Conservation (phyloP, 352 stramenopile species). For the Globisporangium middletonii region DNA sequence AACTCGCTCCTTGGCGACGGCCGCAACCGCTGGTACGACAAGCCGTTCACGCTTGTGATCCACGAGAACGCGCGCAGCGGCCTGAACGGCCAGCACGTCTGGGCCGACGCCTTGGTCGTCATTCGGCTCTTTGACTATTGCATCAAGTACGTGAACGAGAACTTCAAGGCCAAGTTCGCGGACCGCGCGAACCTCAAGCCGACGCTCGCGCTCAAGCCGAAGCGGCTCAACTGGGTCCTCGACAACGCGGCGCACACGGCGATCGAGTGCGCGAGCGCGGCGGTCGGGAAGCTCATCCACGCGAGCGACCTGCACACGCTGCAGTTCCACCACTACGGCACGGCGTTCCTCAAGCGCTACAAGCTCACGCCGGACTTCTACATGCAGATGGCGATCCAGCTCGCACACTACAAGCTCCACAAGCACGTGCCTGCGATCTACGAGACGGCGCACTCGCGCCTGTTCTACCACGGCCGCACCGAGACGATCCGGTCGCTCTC, state of each 20-base stretch:
- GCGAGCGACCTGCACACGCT: constrained; percentile 88
- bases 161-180: constrained; percentile 85
- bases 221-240: constrained; percentile 77
- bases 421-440: constrained; percentile 92
- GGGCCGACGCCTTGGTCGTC: constrained; percentile 96
- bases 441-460: constrained; percentile 95
- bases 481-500: constrained; percentile 89
- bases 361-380: constrained; percentile 96
- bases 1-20: constrained; percentile 85
- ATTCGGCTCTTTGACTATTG: constrained; percentile 93
- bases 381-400: constrained; percentile 95
- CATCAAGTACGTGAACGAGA: constrained; percentile 90
- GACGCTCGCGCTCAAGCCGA: constrained; percentile 55
- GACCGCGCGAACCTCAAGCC: constrained; percentile 68
- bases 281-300: constrained; percentile 91
- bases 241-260: constrained; percentile 74
- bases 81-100: constrained; percentile 95
- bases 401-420: constrained; percentile 96
- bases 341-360: constrained; percentile 90
- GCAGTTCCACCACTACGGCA: constrained; percentile 91
- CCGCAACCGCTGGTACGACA: constrained; percentile 98
- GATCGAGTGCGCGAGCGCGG: constrained; percentile 83
- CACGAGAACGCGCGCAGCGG: constrained; percentile 95
- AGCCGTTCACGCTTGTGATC: constrained; percentile 96
- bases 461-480: constrained; percentile 96